Conservation (phyloP, 345 rosid species). For the Zanthoxylum bungeanum region DNA sequence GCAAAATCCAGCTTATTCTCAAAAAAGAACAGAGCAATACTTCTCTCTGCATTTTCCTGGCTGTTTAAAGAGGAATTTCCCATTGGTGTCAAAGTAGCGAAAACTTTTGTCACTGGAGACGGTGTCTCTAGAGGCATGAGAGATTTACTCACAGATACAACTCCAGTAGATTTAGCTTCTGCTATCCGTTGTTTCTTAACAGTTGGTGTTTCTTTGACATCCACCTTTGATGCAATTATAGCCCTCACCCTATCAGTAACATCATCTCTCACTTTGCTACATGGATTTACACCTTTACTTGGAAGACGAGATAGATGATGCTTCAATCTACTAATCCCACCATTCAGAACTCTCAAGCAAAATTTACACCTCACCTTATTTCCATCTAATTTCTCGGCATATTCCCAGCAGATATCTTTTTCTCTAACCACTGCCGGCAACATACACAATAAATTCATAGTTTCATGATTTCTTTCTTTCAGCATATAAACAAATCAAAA, state of each 20-base stretch:
- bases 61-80: conserved; percentile 27
- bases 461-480: neutral
- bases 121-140: conserved; percentile 29
- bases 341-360: conserved; percentile 66
- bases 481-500: neutral
- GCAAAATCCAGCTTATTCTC: conserved; percentile 74
- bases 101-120: conserved; percentile 48
- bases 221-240: conserved; percentile 59
- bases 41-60: conserved; percentile 67
- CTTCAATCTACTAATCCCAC: conserved; percentile 88
- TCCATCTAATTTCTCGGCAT: conserved; percentile 84
- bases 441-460: conserved; percentile 7
- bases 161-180: conserved; percentile 46
- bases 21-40: conserved; percentile 75
- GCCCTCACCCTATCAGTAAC: conserved; percentile 71
- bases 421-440: conserved; percentile 78
- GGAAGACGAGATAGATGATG: conserved; percentile 87
- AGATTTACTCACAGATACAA: conserved; percentile 29
- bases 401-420: conserved; percentile 89
- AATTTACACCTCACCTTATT: conserved; percentile 84
- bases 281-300: conserved; percentile 90
- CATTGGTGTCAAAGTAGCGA: conserved; percentile 34
- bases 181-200: conserved; percentile 42
- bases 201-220: conserved; percentile 43
- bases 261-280: conserved; percentile 81